phyloP scores from a whole-genome alignment of 148 eudicot species.

The Arbutus unedo region DNA sequence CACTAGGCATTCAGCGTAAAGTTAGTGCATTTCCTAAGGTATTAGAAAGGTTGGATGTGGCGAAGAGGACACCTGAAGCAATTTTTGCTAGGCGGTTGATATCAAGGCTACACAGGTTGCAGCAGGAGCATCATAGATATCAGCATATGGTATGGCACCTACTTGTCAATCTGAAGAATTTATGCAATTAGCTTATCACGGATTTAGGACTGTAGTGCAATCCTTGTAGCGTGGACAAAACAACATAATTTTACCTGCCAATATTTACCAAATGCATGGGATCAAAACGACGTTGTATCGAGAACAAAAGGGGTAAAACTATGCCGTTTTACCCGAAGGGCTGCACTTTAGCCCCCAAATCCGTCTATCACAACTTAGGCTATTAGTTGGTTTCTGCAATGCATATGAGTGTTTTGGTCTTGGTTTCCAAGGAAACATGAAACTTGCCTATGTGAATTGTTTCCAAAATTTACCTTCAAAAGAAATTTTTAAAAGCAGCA shows the following conservation, averaged over 20 bases:
- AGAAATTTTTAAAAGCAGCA: no score
- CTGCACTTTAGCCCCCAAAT: no score
- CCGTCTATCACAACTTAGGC: no score
- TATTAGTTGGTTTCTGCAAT: neutral
- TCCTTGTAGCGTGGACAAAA: no score
- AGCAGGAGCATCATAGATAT: conserved; percentile 46
- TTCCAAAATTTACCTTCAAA: no score
- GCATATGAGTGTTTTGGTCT: no score
- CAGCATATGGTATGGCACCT: conserved; percentile 59
- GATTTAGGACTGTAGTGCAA: no score
- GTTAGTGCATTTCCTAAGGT: conserved; percentile 34
- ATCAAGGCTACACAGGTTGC: conserved; percentile 41
- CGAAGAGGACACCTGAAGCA: conserved; percentile 58
- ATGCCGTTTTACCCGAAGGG: no score
- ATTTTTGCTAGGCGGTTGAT: conserved; percentile 44
- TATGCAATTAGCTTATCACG: neutral
- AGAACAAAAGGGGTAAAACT: no score
- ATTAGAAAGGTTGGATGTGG: conserved; percentile 23
- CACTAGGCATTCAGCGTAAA: conserved; percentile 48
- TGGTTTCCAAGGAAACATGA: neutral
- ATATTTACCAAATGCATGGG: no score
- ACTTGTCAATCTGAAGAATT: neutral
- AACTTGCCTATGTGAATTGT: neutral
- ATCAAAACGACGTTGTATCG: no score
- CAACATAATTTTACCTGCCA: no score